Evolutionary conservation across 805 yeast species (phyloP).

Genomic region (Cephaloascus fragrans): DNA sequence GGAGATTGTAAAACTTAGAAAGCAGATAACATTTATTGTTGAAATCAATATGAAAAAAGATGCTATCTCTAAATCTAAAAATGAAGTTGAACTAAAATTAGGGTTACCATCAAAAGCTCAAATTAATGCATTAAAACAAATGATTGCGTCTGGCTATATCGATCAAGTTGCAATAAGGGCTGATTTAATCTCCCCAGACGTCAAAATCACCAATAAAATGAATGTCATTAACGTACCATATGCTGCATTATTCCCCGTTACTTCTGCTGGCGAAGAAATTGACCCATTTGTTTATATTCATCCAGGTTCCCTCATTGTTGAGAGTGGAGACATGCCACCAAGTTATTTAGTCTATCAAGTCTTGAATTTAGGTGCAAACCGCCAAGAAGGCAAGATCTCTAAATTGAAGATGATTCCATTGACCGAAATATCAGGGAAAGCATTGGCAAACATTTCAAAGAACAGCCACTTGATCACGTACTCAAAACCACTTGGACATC

Average conservation of each 20-base stretch:
- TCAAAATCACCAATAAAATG: slow-evolving; percentile 47
- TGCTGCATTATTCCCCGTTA: slow-evolving; percentile 20
- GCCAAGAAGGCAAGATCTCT: slow-evolving; percentile 25
- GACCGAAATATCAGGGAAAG: slow-evolving; percentile 66
- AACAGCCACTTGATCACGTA: slow-evolving; percentile 64
- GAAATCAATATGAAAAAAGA: slow-evolving; percentile 54
- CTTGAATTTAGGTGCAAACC: slow-evolving; percentile 45
- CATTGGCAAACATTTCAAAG: slow-evolving; percentile 70
- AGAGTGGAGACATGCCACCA: slow-evolving; percentile 65
- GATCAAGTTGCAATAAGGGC: slow-evolving; percentile 87
- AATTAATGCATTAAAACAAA: slow-evolving; percentile 75
- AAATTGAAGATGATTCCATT: slow-evolving; percentile 63
- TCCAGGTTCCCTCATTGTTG: slow-evolving; percentile 58
- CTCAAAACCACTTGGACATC: slow-evolving; percentile 88
- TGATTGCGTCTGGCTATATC: slow-evolving; percentile 84
- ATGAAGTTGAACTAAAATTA: slow-evolving; percentile 36
- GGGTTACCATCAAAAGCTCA: slow-evolving; percentile 63
- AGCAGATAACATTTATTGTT: slow-evolving; percentile 71
- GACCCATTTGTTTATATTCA: slow-evolving; percentile 69
- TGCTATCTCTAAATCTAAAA: slow-evolving; percentile 39
- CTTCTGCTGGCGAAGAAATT: slow-evolving; percentile 22
- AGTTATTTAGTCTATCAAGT: slow-evolving; percentile 66
- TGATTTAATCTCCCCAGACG: slow-evolving; percentile 59
- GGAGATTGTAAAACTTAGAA: slow-evolving; percentile 73
- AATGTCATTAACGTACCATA: slow-evolving; percentile 27